These are phyloP conservation scores for Lentinula detonsa DNA, from an alignment of 768 basidiomycete genomes.

Conservation along the genomic window DNA sequence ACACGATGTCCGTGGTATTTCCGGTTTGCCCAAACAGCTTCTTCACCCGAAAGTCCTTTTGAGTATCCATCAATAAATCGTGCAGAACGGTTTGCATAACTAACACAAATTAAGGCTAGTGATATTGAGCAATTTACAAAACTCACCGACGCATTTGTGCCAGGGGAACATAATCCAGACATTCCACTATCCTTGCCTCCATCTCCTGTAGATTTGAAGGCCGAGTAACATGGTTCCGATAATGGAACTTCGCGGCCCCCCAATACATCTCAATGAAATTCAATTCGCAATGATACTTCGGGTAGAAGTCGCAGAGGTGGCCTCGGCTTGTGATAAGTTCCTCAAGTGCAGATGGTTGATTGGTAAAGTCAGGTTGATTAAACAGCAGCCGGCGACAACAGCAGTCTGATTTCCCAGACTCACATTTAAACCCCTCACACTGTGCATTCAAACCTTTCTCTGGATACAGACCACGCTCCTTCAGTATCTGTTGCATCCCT, in stretches of 20 bases:
- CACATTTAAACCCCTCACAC: conserved; percentile 16
- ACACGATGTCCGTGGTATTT: too few relatives aligned
- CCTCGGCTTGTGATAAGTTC: neutral
- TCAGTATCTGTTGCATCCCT: conserved; percentile 24
- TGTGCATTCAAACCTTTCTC: conserved; percentile 14
- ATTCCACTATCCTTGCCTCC: too few relatives aligned
- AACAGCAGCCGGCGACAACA: conserved; percentile 5
- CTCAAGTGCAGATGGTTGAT: neutral
- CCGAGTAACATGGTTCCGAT: neutral
- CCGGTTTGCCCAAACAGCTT: too few relatives aligned
- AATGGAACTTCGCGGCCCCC: neutral
- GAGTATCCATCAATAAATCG: too few relatives aligned
- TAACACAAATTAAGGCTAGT: too few relatives aligned
- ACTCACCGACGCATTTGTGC: too few relatives aligned
- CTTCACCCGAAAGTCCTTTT: too few relatives aligned
- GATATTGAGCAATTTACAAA: too few relatives aligned
- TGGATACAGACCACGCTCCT: conserved; percentile 13
- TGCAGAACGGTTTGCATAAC: too few relatives aligned
- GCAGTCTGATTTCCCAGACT: neutral
- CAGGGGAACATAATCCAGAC: too few relatives aligned
- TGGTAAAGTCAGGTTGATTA: conserved; percentile 1
- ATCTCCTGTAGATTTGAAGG: too few relatives aligned
- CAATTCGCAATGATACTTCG: conserved; percentile 4
- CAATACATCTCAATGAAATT: conserved; percentile 7
- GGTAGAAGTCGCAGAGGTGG: conserved; percentile 6